Evolutionary conservation across 2,329 filamentous ascomycete species (phyloP).

Genomic region (Lasiodiplodia gonubiensis): DNA sequence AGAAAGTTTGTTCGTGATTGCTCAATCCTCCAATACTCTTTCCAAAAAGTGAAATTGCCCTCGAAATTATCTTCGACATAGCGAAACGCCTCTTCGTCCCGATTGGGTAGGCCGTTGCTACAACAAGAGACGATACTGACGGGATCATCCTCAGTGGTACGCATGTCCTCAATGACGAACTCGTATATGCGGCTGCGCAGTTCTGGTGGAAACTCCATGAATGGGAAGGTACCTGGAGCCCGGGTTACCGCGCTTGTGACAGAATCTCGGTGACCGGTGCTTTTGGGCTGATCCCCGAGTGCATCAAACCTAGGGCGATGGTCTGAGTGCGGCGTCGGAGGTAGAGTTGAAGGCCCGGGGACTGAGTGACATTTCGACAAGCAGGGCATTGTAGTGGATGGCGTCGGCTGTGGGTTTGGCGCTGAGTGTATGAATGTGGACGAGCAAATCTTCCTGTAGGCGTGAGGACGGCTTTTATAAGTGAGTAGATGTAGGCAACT

Average conservation of each 20-base stretch:
- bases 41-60: too few species aligned
- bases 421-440: background rate
- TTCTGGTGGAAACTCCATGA: conserved; percentile 2
- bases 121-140: too few species aligned
- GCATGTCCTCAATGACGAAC: background rate
- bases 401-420: background rate
- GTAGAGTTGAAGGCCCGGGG: background rate
- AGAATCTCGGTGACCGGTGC: background rate
- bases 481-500: background rate
- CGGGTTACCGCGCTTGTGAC: background rate
- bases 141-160: background rate
- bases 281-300: background rate
- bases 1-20: background rate
- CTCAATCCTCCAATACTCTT: too few species aligned
- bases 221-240: background rate
- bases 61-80: too few species aligned
- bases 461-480: background rate
- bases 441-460: background rate
- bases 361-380: background rate
- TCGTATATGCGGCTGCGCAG: background rate
- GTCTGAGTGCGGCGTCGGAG: background rate
- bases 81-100: too few species aligned
- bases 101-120: too few species aligned
- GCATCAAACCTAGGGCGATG: too few species aligned
- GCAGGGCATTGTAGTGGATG: background rate